Base-by-base conservation (phyloP, 2,329 filamentous ascomycete species). In the Fusarium tricinctum region DNA sequence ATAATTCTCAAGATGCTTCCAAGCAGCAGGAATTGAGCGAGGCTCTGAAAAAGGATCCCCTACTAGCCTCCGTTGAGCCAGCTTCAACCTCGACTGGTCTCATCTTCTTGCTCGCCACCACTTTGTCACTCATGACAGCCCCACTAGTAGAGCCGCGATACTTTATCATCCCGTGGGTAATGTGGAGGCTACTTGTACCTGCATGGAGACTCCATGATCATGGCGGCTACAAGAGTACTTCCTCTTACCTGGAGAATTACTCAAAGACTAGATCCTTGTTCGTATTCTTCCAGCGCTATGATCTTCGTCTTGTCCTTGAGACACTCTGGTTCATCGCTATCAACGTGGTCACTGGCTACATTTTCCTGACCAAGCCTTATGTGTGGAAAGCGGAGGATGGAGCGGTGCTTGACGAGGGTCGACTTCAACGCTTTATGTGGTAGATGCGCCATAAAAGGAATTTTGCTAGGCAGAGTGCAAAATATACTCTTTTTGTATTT, bases 101-200 rank as follows among this genome's bases (percentile, higher is more conserved):
- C 28, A 79, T 90, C 23, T 84, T 88, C 66, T 78, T 97, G 9
- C 80, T 89, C 6, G 86, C 94, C 0, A 94, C 94, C 0, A 76
- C 90, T 0, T 83, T 97, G 5, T 95, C 92, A 1, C 86, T 99
- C 14, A 81, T 97, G 55, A 96, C 93, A 1, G 94, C 96, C 0
- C 94, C 96, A 0, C 86, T 99, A 1, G 95, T 99, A 12, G 96
- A 99, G 78, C 96, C 96, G 15, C 88, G 96, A 15, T 99, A 99
- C 79, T 97, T 97, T 78, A 97, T 99, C 76, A 85, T 97, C 14
- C 94, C 95, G 0, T 99, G 94, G 93, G 87, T 97, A 10, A 89
- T 97, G 73, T 98, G 94, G 93, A 87, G 96, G 1, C 80, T 98
- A 9, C 86, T 97, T 73, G 81, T 97, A 1, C 93, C 93, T 1